These are phyloP conservation scores for Lupinus albus DNA, from an alignment of 306 rosid species.

Conservation along the genomic window DNA sequence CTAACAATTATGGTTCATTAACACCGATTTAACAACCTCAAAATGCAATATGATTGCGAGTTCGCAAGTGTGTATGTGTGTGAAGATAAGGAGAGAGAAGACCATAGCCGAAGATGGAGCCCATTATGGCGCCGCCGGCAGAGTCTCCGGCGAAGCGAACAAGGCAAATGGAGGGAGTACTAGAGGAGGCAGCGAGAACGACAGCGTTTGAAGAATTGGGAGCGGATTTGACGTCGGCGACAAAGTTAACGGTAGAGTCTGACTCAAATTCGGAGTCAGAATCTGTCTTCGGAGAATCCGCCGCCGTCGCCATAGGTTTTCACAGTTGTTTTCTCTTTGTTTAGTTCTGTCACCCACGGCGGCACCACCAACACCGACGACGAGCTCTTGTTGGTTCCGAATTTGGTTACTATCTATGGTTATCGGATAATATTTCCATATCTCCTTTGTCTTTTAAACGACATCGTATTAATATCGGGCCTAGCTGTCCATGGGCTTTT, in stretches of 20 bases:
- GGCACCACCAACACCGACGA: no score
- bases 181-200: constrained; percentile 17
- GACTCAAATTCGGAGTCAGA: constrained; percentile 35
- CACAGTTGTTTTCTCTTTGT: no score
- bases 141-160: constrained; percentile 68
- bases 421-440: no score
- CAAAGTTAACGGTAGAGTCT: background rate
- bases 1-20: no score
- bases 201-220: constrained; percentile 47
- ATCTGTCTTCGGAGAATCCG: constrained; percentile 8
- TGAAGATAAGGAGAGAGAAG: background rate
- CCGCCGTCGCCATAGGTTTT: no score
- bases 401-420: no score
- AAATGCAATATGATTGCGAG: background rate
- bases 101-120: constrained; percentile 88
- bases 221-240: constrained; percentile 30
- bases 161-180: constrained; percentile 60
- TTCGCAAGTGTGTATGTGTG: background rate
- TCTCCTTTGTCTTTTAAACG: no score
- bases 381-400: no score
- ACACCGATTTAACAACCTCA: background rate
- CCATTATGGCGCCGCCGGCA: constrained; percentile 71
- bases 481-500: no score
- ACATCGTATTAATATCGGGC: no score
- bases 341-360: no score